Conservation (phyloP, 208 protist species). For the Trypanosoma mega region DNA sequence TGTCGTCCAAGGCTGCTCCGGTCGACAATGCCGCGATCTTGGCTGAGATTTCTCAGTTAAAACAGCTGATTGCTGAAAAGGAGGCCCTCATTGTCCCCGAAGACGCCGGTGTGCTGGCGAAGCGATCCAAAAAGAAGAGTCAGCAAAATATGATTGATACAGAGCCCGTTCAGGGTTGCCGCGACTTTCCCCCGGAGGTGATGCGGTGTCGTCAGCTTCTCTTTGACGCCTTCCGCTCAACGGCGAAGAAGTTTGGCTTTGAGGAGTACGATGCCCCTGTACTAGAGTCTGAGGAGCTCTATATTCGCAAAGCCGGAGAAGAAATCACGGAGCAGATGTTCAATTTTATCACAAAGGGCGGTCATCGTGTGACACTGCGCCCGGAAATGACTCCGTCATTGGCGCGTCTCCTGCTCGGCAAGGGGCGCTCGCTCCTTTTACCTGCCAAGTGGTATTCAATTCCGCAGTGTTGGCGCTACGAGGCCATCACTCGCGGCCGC, state of each 20-base stretch:
- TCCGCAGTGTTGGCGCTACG: constrained; percentile 96
- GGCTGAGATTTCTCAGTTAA: constrained; percentile 68
- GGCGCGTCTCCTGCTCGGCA: constrained; percentile 87
- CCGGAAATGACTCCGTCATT: constrained; percentile 97
- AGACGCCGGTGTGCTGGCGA: constrained; percentile 38
- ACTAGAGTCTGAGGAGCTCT: constrained; percentile 92
- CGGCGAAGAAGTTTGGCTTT: constrained; percentile 87
- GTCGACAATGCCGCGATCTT: constrained; percentile 36
- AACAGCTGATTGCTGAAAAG: constrained; percentile 40
- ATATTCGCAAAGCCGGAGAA: constrained; percentile 94
- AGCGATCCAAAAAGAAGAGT: constrained; percentile 90
- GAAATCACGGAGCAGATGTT: constrained; percentile 97
- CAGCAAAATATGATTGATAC: constrained; percentile 85
- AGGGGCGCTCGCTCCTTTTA: constrained; percentile 86
- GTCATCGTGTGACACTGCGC: constrained; percentile 89
- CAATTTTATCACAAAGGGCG: constrained; percentile 95
- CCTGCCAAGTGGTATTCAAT: constrained; percentile 96
- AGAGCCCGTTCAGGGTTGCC: constrained; percentile 92
- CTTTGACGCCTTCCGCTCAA: constrained; percentile 88
- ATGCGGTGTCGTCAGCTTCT: constrained; percentile 92
- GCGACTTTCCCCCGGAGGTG: constrained; percentile 95
- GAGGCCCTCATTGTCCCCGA: constrained; percentile 39
- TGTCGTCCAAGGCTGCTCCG: constrained; percentile 10
- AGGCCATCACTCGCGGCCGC: constrained; percentile 93
- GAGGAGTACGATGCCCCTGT: constrained; percentile 97